Base-by-base conservation (phyloP, 2,329 filamentous ascomycete species). In the Xylaria digitata region DNA sequence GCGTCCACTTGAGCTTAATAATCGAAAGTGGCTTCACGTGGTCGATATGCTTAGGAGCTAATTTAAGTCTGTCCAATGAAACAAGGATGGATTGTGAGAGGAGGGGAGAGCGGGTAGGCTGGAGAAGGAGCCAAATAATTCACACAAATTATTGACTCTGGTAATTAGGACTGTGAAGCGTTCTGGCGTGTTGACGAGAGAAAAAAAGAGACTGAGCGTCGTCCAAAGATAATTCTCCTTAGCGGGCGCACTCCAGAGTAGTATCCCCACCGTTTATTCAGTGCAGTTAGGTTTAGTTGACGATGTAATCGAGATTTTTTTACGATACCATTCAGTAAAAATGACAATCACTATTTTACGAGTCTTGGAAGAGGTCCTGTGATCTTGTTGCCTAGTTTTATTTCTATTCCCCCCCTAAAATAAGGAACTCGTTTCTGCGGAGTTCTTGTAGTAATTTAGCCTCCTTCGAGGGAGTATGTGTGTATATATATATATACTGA, bases 281-380 rank as follows among this genome's bases (percentile, higher is more conserved):
- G 70, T 68, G 63, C 70, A 74, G 72, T 75, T 75, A 75, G 73
- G 75, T 73, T 75, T 77, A 76, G 71, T 77, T 73, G 71, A 78
- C 73, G 72, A 76, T 76, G 72, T 76, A 76, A 76, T 77, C 72
- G 62, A 79, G 78, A 81, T 78, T 78, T 79, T 80, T 77, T 80
- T 78, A 83, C 81, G 82, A 84, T 84, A 84, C 81, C 82, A 84
- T 63, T 65, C 62, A 66, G 45, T 55, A 55, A 66, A 65, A 46
- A 74, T 77, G 48, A 37, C 19, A 43, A 56, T 11, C 48, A 50
- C 30, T 48, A 53, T 62, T 62, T 26, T n/a, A 55, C 21, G 49
- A 30, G 3, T 46, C 21, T 48, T 34, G 68, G 8, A 65, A 66
- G 46, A 49, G 52, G 59, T n/a, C 43, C 3, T 4, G 17, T 37